Evolutionary conservation across 2,329 filamentous ascomycete genomes (phyloP).

Genomic region (Ciborinia camelliae): DNA sequence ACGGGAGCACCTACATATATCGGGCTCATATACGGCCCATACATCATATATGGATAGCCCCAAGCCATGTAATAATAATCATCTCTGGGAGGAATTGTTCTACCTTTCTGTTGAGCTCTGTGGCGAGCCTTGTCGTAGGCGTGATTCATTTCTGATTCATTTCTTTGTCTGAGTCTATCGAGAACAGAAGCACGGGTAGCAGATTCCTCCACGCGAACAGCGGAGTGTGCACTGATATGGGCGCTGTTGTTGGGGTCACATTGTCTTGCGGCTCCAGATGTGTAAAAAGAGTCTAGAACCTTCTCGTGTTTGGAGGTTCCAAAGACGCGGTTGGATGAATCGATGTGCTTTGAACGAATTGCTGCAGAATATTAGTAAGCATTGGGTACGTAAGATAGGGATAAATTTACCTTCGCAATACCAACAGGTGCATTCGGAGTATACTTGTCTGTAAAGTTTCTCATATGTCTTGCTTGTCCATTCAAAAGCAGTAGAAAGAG

Average conservation of each 20-base stretch:
- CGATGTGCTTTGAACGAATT: constrained; percentile 55
- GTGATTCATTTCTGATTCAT: constrained; percentile 46
- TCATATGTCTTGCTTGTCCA: constrained; percentile 72
- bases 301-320: constrained; percentile 47
- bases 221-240: constrained; percentile 72
- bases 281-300: constrained; percentile 46
- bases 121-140: constrained; percentile 55
- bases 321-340: constrained; percentile 45
- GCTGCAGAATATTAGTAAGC: constrained; percentile 33
- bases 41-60: constrained; percentile 51
- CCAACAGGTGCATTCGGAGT: constrained; percentile 78
- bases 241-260: constrained; percentile 57
- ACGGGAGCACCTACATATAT: constrained; percentile 42
- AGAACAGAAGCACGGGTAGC: constrained; percentile 30
- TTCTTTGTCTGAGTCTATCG: constrained; percentile 31
- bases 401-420: constrained; percentile 63
- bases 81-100: constrained; percentile 46
- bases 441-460: constrained; percentile 60
- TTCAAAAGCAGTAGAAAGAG: constrained; percentile 62
- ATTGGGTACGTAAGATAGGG: not conserved
- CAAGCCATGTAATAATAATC: constrained; percentile 45
- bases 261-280: constrained; percentile 47
- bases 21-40: constrained; percentile 45
- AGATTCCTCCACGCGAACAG: constrained; percentile 45
- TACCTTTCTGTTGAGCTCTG: constrained; percentile 49